phyloP scores from a whole-genome alignment of 2,329 filamentous ascomycete species.

The Didymella keratinophila region DNA sequence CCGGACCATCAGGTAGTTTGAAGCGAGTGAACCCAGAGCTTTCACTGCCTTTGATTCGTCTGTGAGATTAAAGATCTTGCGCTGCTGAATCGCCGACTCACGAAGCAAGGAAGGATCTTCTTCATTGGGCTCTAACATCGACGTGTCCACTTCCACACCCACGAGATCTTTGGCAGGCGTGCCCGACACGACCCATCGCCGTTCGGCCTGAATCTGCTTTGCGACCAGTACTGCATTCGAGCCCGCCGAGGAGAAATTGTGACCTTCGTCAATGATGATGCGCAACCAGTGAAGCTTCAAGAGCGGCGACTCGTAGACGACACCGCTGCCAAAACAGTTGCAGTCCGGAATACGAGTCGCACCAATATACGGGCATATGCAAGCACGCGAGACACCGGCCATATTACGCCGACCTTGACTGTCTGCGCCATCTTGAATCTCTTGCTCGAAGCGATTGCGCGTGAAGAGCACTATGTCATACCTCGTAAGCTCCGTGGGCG shows the following conservation, averaged over 20 bases:
- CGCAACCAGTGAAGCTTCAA: slow-evolving; percentile 81
- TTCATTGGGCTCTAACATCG: slow-evolving; percentile 44
- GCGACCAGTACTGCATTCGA: slow-evolving; percentile 66
- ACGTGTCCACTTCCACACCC: slow-evolving; percentile 71
- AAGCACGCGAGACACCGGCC: slow-evolving; percentile 34
- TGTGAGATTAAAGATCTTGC: slow-evolving; percentile 49
- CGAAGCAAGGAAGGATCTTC: slow-evolving; percentile 36
- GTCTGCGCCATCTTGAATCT: slow-evolving; percentile 63
- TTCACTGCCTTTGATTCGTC: slow-evolving; percentile 58
- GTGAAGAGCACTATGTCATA: slow-evolving; percentile 84
- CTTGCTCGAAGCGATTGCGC: slow-evolving; percentile 73
- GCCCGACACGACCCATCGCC: slow-evolving; percentile 88
- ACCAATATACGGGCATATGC: slow-evolving; percentile 55
- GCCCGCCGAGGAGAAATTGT: slow-evolving; percentile 76
- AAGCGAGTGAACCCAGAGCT: slow-evolving; percentile 71
- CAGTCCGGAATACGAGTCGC: slow-evolving; percentile 55
- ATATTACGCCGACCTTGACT: slow-evolving; percentile 52
- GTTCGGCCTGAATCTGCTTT: slow-evolving; percentile 66
- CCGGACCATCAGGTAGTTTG: slow-evolving; percentile 74
- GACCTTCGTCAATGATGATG: slow-evolving; percentile 91
- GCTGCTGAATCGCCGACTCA: slow-evolving; percentile 48
- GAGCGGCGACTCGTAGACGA: slow-evolving; percentile 67
- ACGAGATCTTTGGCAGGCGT: slow-evolving; percentile 87
- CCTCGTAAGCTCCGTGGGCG: slow-evolving; percentile 63
- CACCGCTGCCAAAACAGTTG: slow-evolving; percentile 52